These are phyloP conservation scores for Pichia sp. DNA, from an alignment of 1,139 yeast species.

Conservation along the genomic window DNA sequence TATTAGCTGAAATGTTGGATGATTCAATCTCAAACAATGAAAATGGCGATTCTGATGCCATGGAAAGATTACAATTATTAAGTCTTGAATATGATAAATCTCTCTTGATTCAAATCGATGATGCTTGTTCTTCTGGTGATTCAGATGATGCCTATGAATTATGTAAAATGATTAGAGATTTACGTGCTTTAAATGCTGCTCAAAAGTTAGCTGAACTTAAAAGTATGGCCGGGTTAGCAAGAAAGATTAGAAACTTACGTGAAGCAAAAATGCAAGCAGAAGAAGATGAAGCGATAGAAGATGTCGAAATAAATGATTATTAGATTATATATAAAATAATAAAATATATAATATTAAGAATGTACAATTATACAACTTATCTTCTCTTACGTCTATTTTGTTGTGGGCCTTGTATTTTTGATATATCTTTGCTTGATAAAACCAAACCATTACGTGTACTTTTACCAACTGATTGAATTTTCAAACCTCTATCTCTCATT, in stretches of 20 bases:
- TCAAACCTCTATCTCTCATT: slow-evolving; percentile 69
- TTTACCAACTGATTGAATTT: slow-evolving; percentile 66
- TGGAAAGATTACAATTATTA: slow-evolving; percentile 44
- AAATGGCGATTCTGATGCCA: slow-evolving; percentile 34
- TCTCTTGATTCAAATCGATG: slow-evolving; percentile 67
- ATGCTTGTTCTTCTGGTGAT: slow-evolving; percentile 63
- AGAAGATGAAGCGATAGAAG: slow-evolving; percentile 7
- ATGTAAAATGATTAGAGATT: slow-evolving; percentile 63
- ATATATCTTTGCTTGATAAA: slow-evolving; percentile 66
- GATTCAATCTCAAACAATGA: slow-evolving; percentile 38
- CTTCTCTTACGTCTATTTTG: slow-evolving; percentile 1
- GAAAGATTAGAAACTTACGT: slow-evolving; percentile 58
- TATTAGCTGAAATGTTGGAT: slow-evolving; percentile 44
- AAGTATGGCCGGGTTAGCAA: slow-evolving; percentile 58
- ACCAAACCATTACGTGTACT: slow-evolving; percentile 76
- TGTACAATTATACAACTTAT: not conserved
- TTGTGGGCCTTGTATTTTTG: slow-evolving; percentile 31
- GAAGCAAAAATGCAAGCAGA: slow-evolving; percentile 46
- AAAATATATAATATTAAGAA: not conserved
- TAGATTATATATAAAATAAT: not conserved
- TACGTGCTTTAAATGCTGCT: slow-evolving; percentile 79
- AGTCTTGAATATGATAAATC: slow-evolving; percentile 62
- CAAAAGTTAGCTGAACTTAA: slow-evolving; percentile 75
- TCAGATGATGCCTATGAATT: slow-evolving; percentile 63
- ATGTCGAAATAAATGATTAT: not conserved